phyloP scores from a whole-genome alignment of 1,139 yeast genomes.

The Geotrichum carabidarum region DNA sequence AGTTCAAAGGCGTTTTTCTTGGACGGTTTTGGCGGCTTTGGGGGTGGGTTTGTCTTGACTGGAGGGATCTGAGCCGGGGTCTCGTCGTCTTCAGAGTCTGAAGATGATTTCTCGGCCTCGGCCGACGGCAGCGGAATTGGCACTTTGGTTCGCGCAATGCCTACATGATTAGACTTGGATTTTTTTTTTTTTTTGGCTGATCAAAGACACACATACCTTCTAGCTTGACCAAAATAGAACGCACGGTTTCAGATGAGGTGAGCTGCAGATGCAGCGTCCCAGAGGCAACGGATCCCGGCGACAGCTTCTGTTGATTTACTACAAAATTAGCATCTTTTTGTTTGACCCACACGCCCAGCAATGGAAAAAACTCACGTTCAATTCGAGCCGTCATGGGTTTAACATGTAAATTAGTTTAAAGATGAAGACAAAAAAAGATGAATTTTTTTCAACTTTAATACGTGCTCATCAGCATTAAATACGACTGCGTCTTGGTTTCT shows the following conservation, averaged over 20 bases:
- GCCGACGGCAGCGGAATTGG: constrained; percentile 7
- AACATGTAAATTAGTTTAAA: no score
- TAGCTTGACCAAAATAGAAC: constrained; percentile 14
- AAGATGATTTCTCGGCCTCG: no score
- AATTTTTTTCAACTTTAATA: not conserved
- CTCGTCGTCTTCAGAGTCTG: not conserved
- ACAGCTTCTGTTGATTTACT: not conserved
- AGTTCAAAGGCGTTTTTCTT: constrained; percentile 38
- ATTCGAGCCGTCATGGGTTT: constrained; percentile 9
- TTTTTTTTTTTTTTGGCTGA: no score
- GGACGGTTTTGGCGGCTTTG: constrained; percentile 11
- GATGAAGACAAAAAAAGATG: not conserved
- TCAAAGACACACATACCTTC: constrained; percentile 11
- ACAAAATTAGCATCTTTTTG: not conserved
- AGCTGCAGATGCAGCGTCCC: constrained; percentile 9
- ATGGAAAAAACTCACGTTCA: constrained; percentile 6
- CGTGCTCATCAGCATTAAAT: no score
- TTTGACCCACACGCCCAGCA: not conserved
- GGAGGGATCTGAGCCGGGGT: not conserved
- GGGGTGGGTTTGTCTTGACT: constrained; percentile 15
- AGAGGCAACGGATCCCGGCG: constrained; percentile 2
- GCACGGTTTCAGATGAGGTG: constrained; percentile 11
- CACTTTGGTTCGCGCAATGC: constrained; percentile 15
- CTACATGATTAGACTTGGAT: not conserved
- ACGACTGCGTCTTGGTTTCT: no score